Conservation (phyloP, 2,329 filamentous ascomycete species). For the Chrysosphaeria jannelii region DNA sequence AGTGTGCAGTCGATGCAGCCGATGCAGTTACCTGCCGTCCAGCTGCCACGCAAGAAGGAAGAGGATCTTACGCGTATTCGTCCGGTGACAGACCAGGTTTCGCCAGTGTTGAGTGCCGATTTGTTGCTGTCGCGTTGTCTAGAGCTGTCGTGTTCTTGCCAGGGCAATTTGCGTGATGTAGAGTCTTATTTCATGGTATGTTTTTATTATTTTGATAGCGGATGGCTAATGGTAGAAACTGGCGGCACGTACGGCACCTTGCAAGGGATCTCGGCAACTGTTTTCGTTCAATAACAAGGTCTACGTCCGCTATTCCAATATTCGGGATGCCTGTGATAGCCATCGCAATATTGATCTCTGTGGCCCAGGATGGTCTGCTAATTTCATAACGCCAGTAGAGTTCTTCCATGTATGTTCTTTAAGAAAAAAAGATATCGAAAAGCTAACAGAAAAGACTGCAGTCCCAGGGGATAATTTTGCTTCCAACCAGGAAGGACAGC, state of each 20-base stretch:
- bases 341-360: constrained; percentile 15
- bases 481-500: constrained; percentile 18
- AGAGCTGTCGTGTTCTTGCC: too few relatives aligned
- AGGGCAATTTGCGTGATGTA: constrained; percentile 12
- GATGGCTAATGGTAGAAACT: constrained; percentile 11
- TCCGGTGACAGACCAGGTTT: too few relatives aligned
- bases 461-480: too few relatives aligned
- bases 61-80: too few relatives aligned
- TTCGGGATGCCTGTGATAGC: constrained; percentile 24
- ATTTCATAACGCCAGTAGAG: constrained; percentile 14
- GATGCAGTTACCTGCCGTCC: too few relatives aligned
- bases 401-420: constrained; percentile 11
- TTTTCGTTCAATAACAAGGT: constrained; percentile 13
- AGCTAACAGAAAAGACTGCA: too few relatives aligned
- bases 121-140: too few relatives aligned
- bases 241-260: constrained; percentile 8
- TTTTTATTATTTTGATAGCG: neutral
- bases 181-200: constrained; percentile 16
- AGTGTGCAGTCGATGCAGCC: too few relatives aligned
- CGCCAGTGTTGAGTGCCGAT: too few relatives aligned
- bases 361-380: constrained; percentile 15
- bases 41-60: too few relatives aligned
- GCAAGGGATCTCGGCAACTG: constrained; percentile 11
- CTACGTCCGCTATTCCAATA: constrained; percentile 26
- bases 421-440: neutral